These are phyloP conservation scores for Solioccasus polychromus DNA, from an alignment of 768 basidiomycete genomes.

Conservation along the genomic window DNA sequence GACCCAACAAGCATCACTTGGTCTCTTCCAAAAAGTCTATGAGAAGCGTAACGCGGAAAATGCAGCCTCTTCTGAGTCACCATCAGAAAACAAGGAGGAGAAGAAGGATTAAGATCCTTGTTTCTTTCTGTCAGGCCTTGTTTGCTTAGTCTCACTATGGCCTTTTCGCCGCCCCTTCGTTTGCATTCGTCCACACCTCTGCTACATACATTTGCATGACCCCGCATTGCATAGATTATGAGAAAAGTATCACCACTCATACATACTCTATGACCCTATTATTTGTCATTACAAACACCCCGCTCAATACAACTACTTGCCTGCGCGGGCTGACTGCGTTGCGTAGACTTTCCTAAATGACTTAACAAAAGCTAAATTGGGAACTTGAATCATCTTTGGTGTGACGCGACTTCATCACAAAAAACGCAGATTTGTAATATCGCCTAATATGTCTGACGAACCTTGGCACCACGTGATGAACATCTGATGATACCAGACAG, in stretches of 20 bases:
- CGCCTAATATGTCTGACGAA: too few species aligned
- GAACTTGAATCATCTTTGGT: too few species aligned
- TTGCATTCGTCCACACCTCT: constrained; percentile 13
- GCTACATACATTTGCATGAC: constrained; percentile 6
- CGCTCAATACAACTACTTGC: constrained; percentile 19
- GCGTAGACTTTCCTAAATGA: too few species aligned
- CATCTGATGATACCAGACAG: too few species aligned
- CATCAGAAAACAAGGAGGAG: constrained; percentile 53
- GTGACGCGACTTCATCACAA: too few species aligned
- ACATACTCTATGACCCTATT: constrained; percentile 18
- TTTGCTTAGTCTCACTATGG: constrained; percentile 12
- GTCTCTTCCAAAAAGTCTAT: constrained; percentile 97
- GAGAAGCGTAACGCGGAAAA: constrained; percentile 87
- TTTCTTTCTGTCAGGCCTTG: not conserved
- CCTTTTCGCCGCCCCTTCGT: constrained; percentile 23
- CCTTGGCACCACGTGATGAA: too few species aligned
- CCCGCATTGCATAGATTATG: constrained; percentile 27
- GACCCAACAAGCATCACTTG: constrained; percentile 92
- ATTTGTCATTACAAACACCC: constrained; percentile 17
- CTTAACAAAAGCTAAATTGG: too few species aligned
- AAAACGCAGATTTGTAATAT: too few species aligned
- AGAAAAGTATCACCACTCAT: constrained; percentile 29
- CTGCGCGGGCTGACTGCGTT: not conserved
- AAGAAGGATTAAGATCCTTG: constrained; percentile 72
- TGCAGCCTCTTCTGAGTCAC: constrained; percentile 42